Evolutionary conservation across 1,284 basidiomycete species (phyloP).

Genomic region (Irpex sp.): DNA sequence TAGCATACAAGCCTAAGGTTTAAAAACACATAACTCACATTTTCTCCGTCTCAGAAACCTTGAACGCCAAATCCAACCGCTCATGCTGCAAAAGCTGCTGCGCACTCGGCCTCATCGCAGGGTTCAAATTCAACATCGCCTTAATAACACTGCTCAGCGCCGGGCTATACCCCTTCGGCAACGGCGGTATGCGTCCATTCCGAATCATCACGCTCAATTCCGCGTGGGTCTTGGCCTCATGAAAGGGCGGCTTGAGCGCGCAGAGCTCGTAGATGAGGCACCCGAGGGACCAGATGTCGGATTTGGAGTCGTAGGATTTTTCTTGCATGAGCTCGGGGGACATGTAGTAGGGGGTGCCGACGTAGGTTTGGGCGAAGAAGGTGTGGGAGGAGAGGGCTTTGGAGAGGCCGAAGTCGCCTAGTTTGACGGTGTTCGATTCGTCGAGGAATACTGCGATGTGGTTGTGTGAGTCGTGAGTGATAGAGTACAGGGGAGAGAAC

Average conservation of each 20-base stretch:
- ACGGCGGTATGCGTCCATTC: constrained; percentile 84
- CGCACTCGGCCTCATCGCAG: constrained; percentile 80
- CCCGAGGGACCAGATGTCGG: constrained; percentile 97
- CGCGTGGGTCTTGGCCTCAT: constrained; percentile 85
- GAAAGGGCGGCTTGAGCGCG: constrained; percentile 86
- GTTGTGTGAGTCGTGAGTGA: constrained; percentile 4
- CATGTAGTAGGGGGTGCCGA: constrained; percentile 99
- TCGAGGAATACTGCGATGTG: constrained; percentile 73
- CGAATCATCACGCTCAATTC: constrained; percentile 83
- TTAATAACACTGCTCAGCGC: constrained; percentile 73
- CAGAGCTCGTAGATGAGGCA: constrained; percentile 96
- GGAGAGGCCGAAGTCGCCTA: constrained; percentile 95
- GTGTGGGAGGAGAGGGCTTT: constrained; percentile 85
- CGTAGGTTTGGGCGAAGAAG: constrained; percentile 93
- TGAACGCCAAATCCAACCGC: constrained; percentile 67
- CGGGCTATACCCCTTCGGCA: constrained; percentile 80
- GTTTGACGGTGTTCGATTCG: constrained; percentile 76
- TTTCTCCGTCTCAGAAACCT: constrained; percentile 75
- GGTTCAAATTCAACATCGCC: constrained; percentile 84
- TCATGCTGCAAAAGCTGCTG: constrained; percentile 77
- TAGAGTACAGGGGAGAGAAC: constrained; percentile 21
- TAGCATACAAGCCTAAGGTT: neutral
- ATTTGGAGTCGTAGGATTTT: constrained; percentile 95
- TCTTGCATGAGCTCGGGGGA: constrained; percentile 96
- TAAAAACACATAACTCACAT: constrained; percentile 44